A percentile compares a stretch with the other conserved stretches of the same genome.
Conservation (phyloP, 192 early-diverging fungal genomes). For the Obelidium mucronatum region DNA sequence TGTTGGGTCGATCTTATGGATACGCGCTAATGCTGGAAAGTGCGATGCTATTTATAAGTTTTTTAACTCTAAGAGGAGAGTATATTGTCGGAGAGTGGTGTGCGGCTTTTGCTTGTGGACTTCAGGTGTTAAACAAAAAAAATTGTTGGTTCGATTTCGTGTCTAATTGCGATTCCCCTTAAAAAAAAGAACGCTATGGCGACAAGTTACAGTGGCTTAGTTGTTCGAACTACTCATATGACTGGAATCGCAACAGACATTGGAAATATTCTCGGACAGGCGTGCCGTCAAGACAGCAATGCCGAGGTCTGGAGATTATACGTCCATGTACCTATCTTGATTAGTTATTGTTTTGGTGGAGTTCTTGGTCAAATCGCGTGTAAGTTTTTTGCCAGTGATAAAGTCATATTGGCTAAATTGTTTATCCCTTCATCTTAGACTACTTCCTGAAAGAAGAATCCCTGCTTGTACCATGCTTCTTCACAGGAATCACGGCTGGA, state of each 20-base stretch:
- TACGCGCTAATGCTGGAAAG: constrained; percentile 53
- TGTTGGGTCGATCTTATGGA: constrained; percentile 58
- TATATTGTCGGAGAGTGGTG: constrained; percentile 62
- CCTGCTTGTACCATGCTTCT: constrained; percentile 54
- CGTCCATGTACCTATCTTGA: constrained; percentile 58
- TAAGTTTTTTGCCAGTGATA: background rate
- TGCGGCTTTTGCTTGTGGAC: constrained; percentile 63
- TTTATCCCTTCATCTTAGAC: constrained; percentile 14
- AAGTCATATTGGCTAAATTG: background rate
- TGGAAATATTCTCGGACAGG: constrained; percentile 66
- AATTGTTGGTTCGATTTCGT: background rate
- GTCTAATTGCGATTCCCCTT: background rate
- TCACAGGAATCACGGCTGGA: constrained; percentile 50
- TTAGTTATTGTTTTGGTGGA: constrained; percentile 54
- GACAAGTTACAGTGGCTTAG: constrained; percentile 61
- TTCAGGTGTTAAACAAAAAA: constrained; percentile 41
- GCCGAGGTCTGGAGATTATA: constrained; percentile 63
- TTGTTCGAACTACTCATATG: constrained; percentile 66
- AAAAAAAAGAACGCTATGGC: constrained; percentile 53
- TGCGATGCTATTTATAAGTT: constrained; percentile 53
- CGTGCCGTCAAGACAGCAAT: constrained; percentile 52
- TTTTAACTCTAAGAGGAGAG: constrained; percentile 50
- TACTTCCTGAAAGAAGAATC: constrained; percentile 44
- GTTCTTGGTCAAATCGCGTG: constrained; percentile 35
- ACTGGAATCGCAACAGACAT: constrained; percentile 66